These are phyloP conservation scores for Aspergillus haitiensis DNA, from an alignment of 495 filamentous ascomycete species.

Conservation along the genomic window DNA sequence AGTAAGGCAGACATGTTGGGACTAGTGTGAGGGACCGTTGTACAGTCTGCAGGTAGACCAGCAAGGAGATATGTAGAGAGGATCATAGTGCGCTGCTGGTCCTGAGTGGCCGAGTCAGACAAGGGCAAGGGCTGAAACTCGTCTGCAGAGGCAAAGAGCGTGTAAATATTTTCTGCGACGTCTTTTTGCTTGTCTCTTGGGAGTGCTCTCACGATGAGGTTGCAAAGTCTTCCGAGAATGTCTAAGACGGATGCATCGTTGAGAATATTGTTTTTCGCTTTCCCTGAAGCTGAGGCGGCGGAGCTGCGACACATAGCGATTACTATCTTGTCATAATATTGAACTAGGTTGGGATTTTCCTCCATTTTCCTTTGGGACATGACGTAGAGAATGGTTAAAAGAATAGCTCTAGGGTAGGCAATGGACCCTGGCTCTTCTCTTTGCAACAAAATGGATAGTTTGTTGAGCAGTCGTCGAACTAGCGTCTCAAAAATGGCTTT, in stretches of 20 bases:
- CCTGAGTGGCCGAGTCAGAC: slow-evolving; percentile 30
- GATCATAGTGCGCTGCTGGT: slow-evolving; percentile 53
- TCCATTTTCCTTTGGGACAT: slow-evolving; percentile 56
- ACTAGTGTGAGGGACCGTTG: slow-evolving; percentile 34
- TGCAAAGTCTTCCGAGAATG: slow-evolving; percentile 62
- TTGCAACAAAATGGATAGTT: slow-evolving; percentile 58
- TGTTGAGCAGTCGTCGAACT: slow-evolving; percentile 66
- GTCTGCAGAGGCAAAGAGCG: slow-evolving; percentile 47
- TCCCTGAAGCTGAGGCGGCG: slow-evolving; percentile 41
- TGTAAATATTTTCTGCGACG: slow-evolving; percentile 57
- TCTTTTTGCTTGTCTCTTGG: slow-evolving; percentile 53
- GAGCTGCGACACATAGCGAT: slow-evolving; percentile 50
- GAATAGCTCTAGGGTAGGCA: slow-evolving; percentile 58
- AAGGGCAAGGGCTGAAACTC: slow-evolving; percentile 45
- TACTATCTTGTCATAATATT: slow-evolving; percentile 63
- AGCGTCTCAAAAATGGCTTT: slow-evolving; percentile 66
- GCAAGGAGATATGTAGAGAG: slow-evolving; percentile 63
- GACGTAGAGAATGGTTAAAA: slow-evolving; percentile 65
- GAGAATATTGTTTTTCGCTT: slow-evolving; percentile 45
- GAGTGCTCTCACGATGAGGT: slow-evolving; percentile 58
- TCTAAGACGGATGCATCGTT: slow-evolving; percentile 58
- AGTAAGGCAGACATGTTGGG: slow-evolving; percentile 41
- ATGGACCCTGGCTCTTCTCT: slow-evolving; percentile 50
- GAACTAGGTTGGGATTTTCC: slow-evolving; percentile 49
- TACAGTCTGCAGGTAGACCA: slow-evolving; percentile 49